Percentiles rank a stretch among this genome's conserved stretches.
phyloP scores from a whole-genome alignment of 768 basidiomycete species.

The Suillus clintonianus region DNA sequence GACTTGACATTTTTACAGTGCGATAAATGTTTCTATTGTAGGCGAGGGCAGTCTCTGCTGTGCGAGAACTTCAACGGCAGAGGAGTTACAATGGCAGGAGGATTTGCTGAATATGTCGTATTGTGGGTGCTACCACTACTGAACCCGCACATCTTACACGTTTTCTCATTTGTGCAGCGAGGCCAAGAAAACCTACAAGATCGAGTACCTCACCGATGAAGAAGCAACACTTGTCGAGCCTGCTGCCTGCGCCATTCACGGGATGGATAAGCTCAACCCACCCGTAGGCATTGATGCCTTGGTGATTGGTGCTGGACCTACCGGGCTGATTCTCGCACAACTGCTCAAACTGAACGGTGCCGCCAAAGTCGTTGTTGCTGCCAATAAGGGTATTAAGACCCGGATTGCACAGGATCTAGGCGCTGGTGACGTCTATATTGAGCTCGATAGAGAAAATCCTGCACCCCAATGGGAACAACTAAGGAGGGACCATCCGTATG shows the following conservation, averaged over 20 bases:
- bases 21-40: conserved; percentile 41
- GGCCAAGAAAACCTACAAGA: conserved; percentile 41
- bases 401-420: conserved; percentile 41
- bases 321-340: conserved; percentile 44
- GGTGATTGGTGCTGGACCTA: conserved; percentile 44
- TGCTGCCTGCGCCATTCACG: conserved; percentile 45
- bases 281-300: conserved; percentile 42
- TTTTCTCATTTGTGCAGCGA: conserved; percentile 11
- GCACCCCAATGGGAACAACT: conserved; percentile 41
- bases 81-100: conserved; percentile 40
- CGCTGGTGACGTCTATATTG: conserved; percentile 41
- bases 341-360: conserved; percentile 35
- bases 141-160: neutral
- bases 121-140: conserved; percentile 29
- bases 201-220: conserved; percentile 43
- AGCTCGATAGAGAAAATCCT: conserved; percentile 39
- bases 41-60: conserved; percentile 37
- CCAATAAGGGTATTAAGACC: conserved; percentile 45
- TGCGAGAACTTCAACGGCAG: conserved; percentile 41
- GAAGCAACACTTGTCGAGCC: conserved; percentile 45
- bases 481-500: conserved; percentile 43
- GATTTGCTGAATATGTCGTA: conserved; percentile 44
- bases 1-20: conserved; percentile 20
- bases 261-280: conserved; percentile 44
- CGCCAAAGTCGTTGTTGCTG: conserved; percentile 24